Evolutionary conservation across 768 basidiomycete species (phyloP).

Genomic region (Neoboletus brunneissimus): DNA sequence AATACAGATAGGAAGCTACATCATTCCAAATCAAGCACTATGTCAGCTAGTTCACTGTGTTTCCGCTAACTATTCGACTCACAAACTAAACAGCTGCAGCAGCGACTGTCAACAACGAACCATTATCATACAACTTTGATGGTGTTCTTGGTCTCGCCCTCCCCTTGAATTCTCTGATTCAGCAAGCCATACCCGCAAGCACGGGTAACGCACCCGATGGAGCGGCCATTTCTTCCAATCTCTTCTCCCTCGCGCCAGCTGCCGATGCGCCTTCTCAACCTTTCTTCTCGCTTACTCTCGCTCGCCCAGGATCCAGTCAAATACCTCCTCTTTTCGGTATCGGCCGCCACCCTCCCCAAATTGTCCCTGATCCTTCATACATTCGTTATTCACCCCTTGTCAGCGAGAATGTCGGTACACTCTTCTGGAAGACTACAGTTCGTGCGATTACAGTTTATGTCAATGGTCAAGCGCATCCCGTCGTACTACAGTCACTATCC

Average conservation of each 20-base stretch:
- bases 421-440: conserved; percentile 65
- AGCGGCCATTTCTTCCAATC: conserved; percentile 63
- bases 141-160: conserved; percentile 78
- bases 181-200: conserved; percentile 45
- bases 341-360: conserved; percentile 55
- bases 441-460: conserved; percentile 60
- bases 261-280: conserved; percentile 52
- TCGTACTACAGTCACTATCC: conserved; percentile 43
- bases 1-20: conserved; percentile 61
- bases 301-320: conserved; percentile 58
- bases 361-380: conserved; percentile 52
- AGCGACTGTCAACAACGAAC: conserved; percentile 50
- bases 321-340: conserved; percentile 65
- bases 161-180: conserved; percentile 68
- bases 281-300: conserved; percentile 66
- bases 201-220: conserved; percentile 56
- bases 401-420: conserved; percentile 36
- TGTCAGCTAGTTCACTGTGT: conserved; percentile 38
- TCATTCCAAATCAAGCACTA: conserved; percentile 64
- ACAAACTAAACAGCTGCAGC: conserved; percentile 51
- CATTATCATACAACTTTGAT: conserved; percentile 51
- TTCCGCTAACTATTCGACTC: not conserved
- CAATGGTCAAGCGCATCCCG: conserved; percentile 37
- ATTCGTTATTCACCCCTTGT: conserved; percentile 52
- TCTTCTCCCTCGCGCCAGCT: conserved; percentile 63